These are phyloP conservation scores for Agrostemma githago DNA, from an alignment of 148 eudicot genomes.

Conservation along the genomic window DNA sequence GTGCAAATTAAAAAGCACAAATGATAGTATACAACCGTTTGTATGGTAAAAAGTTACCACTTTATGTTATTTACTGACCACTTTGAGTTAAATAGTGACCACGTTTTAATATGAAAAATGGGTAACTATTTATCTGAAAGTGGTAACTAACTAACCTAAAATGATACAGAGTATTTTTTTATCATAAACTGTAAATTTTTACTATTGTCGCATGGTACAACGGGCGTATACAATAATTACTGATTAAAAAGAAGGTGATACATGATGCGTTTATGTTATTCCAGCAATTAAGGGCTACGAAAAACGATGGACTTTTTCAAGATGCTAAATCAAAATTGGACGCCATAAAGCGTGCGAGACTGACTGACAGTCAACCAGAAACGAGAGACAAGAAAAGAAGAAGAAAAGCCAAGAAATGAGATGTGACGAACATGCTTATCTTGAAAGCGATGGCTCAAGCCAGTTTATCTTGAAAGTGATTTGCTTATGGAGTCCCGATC, in stretches of 20 bases:
- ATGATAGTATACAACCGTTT: too few relatives aligned
- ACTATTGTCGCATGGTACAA: too few relatives aligned
- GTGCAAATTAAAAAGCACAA: not conserved
- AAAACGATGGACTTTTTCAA: conserved; percentile 71
- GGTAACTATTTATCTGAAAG: too few relatives aligned
- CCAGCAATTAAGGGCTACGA: conserved; percentile 78
- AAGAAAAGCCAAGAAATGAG: conserved; percentile 74
- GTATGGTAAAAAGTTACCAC: too few relatives aligned
- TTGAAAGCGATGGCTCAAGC: not conserved
- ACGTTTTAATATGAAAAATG: too few relatives aligned
- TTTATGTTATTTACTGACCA: too few relatives aligned
- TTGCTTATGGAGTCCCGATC: not conserved
- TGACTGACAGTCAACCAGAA: conserved; percentile 39
- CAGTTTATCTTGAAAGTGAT: not conserved
- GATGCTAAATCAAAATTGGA: conserved; percentile 71
- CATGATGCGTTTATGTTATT: conserved; percentile 12
- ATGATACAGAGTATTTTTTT: too few relatives aligned
- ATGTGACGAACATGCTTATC: conserved; percentile 47
- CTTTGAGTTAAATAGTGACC: too few relatives aligned
- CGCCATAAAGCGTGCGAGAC: conserved; percentile 53
- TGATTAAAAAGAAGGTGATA: not conserved
- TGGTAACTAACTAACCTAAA: too few relatives aligned
- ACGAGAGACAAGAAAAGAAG: conserved; percentile 49
- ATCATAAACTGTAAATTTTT: too few relatives aligned
- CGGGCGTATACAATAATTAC: too few relatives aligned